Evolutionary conservation across 2,329 filamentous ascomycete genomes (phyloP).

Genomic region (Harringtonia lauricola): DNA sequence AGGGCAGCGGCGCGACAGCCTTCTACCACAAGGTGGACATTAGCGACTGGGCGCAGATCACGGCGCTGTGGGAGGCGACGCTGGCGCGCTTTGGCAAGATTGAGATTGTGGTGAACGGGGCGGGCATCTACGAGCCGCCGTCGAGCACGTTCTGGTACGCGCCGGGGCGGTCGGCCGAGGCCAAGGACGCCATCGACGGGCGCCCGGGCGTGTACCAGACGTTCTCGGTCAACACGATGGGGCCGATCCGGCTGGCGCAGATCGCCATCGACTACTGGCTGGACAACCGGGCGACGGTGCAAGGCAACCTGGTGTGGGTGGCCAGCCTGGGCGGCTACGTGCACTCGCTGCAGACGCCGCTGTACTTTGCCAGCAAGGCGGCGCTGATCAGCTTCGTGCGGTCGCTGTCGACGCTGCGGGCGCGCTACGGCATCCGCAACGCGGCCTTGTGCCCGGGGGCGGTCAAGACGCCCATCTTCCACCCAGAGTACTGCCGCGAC

Average conservation of each 20-base stretch:
- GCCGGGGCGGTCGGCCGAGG: conserved; percentile 21
- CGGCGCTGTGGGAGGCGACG: conserved; percentile 22
- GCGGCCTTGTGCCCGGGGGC: not conserved
- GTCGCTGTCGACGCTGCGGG: conserved; percentile 24
- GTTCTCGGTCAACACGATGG: conserved; percentile 29
- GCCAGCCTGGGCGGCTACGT: conserved; percentile 26
- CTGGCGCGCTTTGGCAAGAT: conserved; percentile 23
- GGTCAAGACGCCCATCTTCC: not conserved
- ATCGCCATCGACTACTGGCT: conserved; percentile 26
- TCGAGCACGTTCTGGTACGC: conserved; percentile 31
- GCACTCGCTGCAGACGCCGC: conserved; percentile 21
- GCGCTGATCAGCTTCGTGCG: conserved; percentile 29
- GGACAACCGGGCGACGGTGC: not conserved
- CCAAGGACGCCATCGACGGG: conserved; percentile 7
- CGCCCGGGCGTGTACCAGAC: conserved; percentile 17
- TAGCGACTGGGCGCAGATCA: conserved; percentile 26
- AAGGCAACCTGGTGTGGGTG: conserved; percentile 20
- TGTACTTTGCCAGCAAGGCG: conserved; percentile 29
- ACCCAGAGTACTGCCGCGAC: conserved; percentile 7
- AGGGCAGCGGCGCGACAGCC: conserved; percentile 16
- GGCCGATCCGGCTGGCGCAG: conserved; percentile 29
- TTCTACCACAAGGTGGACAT: conserved; percentile 34
- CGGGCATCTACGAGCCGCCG: conserved; percentile 34
- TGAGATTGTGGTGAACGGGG: conserved; percentile 33
- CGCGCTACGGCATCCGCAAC: conserved; percentile 19